Conservation (phyloP, 371 early-diverging fungal genomes). For the Mucor irregularis region DNA sequence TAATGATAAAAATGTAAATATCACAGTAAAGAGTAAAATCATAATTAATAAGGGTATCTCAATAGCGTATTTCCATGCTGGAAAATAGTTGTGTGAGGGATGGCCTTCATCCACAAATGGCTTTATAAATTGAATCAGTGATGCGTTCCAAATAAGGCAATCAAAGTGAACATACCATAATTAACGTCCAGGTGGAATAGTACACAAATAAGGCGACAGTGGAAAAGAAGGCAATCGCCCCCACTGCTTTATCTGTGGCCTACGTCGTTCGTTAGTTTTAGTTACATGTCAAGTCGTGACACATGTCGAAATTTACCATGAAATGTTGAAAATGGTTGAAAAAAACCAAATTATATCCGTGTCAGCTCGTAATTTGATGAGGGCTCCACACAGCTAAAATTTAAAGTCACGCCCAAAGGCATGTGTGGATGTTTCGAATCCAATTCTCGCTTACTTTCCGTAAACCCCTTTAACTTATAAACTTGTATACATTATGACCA, state of each 20-base stretch:
- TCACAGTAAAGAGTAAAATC: conserved; percentile 74
- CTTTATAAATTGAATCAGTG: conserved; percentile 36
- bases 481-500: conserved; percentile 45
- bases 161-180: conserved; percentile 62
- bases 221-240: conserved; percentile 71
- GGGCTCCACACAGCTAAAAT: too few relatives aligned
- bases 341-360: background rate
- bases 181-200: conserved; percentile 88
- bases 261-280: too few relatives aligned
- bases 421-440: background rate
- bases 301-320: conserved; percentile 2
- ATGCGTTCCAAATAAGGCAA: background rate
- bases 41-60: conserved; percentile 82
- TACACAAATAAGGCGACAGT: conserved; percentile 78
- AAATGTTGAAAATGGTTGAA: too few relatives aligned
- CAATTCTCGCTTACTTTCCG: background rate
- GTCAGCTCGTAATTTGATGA: conserved; percentile 2
- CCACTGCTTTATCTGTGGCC: conserved; percentile 78
- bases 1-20: conserved; percentile 78
- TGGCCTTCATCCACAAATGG: conserved; percentile 92
- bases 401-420: too few relatives aligned
- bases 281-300: too few relatives aligned
- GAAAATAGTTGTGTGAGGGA: conserved; percentile 79
- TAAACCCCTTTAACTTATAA: background rate
- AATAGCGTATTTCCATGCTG: conserved; percentile 83